Conservation (phyloP, 2,329 filamentous ascomycete species). For the Exophiala xenobiotica region DNA sequence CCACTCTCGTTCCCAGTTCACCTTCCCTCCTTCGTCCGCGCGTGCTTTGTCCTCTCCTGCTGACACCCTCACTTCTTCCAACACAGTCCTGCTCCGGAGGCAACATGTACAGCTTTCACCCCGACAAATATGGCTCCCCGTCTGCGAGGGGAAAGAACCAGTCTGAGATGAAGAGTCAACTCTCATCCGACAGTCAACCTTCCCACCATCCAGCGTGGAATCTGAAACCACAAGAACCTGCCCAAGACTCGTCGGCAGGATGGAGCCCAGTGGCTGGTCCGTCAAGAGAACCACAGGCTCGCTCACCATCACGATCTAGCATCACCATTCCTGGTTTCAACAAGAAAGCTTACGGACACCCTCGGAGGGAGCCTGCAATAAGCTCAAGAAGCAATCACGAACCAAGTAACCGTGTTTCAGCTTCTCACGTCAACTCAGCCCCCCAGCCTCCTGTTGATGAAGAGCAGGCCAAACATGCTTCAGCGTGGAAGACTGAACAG, state of each 20-base stretch:
- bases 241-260: too few relatives aligned
- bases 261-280: too few relatives aligned
- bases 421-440: neutral
- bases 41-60: neutral
- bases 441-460: too few relatives aligned
- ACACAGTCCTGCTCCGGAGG: neutral
- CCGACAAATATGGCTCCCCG: conserved; percentile 8
- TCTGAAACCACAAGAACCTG: neutral
- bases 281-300: neutral
- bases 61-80: neutral
- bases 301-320: neutral
- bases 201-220: conserved; percentile 1
- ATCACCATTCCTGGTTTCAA: conserved; percentile 4
- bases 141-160: neutral
- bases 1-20: too few relatives aligned
- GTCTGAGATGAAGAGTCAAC: neutral
- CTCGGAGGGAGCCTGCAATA: neutral
- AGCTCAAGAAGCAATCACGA: neutral
- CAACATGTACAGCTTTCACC: conserved; percentile 5
- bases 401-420: neutral
- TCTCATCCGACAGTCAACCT: neutral
- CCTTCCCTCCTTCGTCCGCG: too few relatives aligned
- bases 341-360: conserved; percentile 11
- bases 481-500: too few relatives aligned
- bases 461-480: too few relatives aligned